Percentiles rank a stretch among this genome's conserved stretches.
Conservation (phyloP, 2,329 filamentous ascomycete species). For the Tolypocladium paradoxum region DNA sequence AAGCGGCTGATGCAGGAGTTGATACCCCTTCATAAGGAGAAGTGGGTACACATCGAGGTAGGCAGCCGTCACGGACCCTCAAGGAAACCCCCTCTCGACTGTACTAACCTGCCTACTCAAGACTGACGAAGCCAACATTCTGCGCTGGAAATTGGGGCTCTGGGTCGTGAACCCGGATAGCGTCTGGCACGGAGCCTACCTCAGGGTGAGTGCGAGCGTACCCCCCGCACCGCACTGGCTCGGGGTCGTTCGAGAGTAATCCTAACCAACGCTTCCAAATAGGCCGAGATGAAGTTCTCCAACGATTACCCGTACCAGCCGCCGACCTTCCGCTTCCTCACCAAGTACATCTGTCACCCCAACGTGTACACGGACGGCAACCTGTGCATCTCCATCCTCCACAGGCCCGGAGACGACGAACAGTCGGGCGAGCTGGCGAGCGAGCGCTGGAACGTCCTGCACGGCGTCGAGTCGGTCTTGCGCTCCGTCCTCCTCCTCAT, state of each 20-base stretch:
- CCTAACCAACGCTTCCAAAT: neutral
- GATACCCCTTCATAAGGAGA: slow-evolving; percentile 72
- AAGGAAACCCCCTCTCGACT: neutral
- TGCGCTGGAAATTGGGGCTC: slow-evolving; percentile 78
- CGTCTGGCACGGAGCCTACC: slow-evolving; percentile 84
- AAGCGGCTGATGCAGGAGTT: slow-evolving; percentile 85
- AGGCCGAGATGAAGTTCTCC: slow-evolving; percentile 79
- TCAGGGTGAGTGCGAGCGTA: slow-evolving; percentile 43
- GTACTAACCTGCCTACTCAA: slow-evolving; percentile 21
- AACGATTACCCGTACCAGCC: slow-evolving; percentile 83
- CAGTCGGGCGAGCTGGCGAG: slow-evolving; percentile 84
- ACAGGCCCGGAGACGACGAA: slow-evolving; percentile 81
- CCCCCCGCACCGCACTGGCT: neutral
- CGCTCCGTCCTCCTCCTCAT: slow-evolving; percentile 86
- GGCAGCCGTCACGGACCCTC: slow-evolving; percentile 1
- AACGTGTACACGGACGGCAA: slow-evolving; percentile 89
- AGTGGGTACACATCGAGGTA: slow-evolving; percentile 87
- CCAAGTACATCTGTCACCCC: slow-evolving; percentile 71
- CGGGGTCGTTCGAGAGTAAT: neutral
- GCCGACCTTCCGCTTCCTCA: slow-evolving; percentile 75
- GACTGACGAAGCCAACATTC: slow-evolving; percentile 72
- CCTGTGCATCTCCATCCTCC: slow-evolving; percentile 93
- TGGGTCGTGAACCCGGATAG: slow-evolving; percentile 91
- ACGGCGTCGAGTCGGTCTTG: slow-evolving; percentile 88
- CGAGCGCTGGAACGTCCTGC: slow-evolving; percentile 89